Conservation (phyloP, 805 yeast species). For the Saccharomyces mikatae region DNA sequence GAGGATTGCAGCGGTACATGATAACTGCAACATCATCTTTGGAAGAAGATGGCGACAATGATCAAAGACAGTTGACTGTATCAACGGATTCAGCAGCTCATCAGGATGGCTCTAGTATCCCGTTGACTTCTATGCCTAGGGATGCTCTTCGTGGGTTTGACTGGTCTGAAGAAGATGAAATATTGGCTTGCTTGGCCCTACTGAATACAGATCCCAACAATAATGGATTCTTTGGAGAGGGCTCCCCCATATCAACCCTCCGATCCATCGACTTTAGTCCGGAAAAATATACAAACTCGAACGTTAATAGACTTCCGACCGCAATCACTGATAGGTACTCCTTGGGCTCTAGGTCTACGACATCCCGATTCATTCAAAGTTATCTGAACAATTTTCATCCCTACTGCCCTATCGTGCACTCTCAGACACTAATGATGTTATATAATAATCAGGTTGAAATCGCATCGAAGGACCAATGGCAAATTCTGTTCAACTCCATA, state of each 20-base stretch:
- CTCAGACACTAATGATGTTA: constrained; percentile 41
- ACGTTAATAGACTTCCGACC: background rate
- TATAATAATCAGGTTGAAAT: constrained; percentile 37
- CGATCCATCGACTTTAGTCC: constrained; percentile 37
- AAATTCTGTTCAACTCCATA: constrained; percentile 46
- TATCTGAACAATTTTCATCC: constrained; percentile 55
- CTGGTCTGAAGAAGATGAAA: constrained; percentile 47
- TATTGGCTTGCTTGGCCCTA: constrained; percentile 62
- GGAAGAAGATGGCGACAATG: background rate
- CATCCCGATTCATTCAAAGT: constrained; percentile 35
- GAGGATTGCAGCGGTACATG: background rate
- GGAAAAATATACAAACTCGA: constrained; percentile 10
- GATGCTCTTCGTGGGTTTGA: constrained; percentile 47
- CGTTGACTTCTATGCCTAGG: constrained; percentile 34
- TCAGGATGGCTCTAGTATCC: constrained; percentile 8
- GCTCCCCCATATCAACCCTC: constrained; percentile 50
- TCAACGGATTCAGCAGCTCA: background rate
- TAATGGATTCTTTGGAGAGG: constrained; percentile 59
- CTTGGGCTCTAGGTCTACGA: constrained; percentile 11
- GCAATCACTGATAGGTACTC: constrained; percentile 4
- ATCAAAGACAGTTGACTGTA: background rate
- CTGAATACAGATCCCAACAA: constrained; percentile 42
- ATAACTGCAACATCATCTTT: background rate
- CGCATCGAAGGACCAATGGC: constrained; percentile 40
- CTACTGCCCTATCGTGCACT: constrained; percentile 53